Evolutionary conservation across 176 grass and related monocot genomes (phyloP).

Genomic region (Musa beccarii): DNA sequence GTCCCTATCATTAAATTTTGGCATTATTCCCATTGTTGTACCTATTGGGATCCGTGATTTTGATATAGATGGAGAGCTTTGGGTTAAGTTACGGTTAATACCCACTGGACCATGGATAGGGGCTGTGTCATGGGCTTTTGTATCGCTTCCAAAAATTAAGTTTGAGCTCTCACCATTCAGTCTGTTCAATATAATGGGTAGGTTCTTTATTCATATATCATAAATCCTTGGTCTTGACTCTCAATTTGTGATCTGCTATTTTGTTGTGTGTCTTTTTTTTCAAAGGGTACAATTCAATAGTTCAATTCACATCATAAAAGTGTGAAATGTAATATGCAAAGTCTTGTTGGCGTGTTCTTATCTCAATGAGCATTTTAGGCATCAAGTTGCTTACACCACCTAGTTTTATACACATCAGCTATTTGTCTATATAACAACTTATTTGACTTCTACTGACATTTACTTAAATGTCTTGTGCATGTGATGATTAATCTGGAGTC

Average conservation of each 20-base stretch:
- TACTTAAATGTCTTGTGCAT: constrained; percentile 40
- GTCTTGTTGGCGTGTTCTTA: no score
- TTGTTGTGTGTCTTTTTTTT: no score
- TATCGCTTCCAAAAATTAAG: constrained; percentile 90
- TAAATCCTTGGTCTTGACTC: no score
- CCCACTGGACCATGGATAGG: constrained; percentile 90
- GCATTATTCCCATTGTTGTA: constrained; percentile 52
- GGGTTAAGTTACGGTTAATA: constrained; percentile 87
- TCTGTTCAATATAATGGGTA: constrained; percentile 95
- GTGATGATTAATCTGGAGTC: constrained; percentile 26
- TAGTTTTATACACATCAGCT: background rate
- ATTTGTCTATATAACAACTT: no score
- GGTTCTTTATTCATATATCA: background rate
- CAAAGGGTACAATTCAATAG: no score
- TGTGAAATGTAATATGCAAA: no score
- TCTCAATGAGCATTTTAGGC: no score
- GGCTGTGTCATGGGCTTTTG: constrained; percentile 94
- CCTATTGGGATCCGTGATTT: constrained; percentile 90
- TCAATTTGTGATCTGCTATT: no score
- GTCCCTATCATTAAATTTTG: constrained; percentile 76
- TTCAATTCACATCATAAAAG: no score
- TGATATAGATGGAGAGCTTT: constrained; percentile 91
- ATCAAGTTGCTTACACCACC: no score
- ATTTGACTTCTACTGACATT: constrained; percentile 25
- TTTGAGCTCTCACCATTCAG: constrained; percentile 81